Evolutionary conservation across 805 yeast genomes (phyloP), one percentile per base, ranked within the genome.

Genomic region (Saccharomycopsis lassenensis): DNA sequence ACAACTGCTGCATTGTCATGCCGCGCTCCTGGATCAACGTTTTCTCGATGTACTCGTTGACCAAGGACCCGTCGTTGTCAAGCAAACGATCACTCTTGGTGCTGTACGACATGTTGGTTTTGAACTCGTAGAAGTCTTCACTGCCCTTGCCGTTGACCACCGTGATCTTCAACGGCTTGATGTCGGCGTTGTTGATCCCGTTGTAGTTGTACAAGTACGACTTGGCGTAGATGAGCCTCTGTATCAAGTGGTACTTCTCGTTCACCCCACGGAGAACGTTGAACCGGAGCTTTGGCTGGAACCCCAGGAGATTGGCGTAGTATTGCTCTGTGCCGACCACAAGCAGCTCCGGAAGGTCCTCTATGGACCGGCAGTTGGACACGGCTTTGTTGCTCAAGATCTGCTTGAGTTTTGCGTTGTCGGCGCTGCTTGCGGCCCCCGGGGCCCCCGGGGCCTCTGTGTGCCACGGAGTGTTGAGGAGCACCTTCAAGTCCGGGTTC

Each of bases 141-240:
- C 21, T 18, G 16, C 14, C 37, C 4, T n/a, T 17, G 11, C 33
- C 32, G 28, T 12, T 17, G 2, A 37, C 15, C 4, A 37, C 5
- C 3, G 28, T 38, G 20, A 38, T n/a, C 25, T 38, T 38, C 22
- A 38, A 29, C 8, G 41, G 41, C 21, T 29, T 28, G 19, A 24
- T 24, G 12, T 33, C 28, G 10, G 16, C 34, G 29, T 29, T 21
- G 18, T 38, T 38, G 4, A 38, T 24, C 8, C 37, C 37, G 29
- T 38, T 33, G 18, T 38, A 38, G 22, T 34, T 38, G 29, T 38
- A 38, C 7, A 38, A 20, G 20, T 33, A 38, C 12, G 31, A 17
- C 25, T 38, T 38, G 1, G 24, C 41, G 24, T 18, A 27, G 23
- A 38, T 33, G 6, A 33, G 22, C 17, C 38, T 21, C 21, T 38